phyloP scores from a whole-genome alignment of 495 filamentous ascomycete genomes.

The Neurospora cerealis region DNA sequence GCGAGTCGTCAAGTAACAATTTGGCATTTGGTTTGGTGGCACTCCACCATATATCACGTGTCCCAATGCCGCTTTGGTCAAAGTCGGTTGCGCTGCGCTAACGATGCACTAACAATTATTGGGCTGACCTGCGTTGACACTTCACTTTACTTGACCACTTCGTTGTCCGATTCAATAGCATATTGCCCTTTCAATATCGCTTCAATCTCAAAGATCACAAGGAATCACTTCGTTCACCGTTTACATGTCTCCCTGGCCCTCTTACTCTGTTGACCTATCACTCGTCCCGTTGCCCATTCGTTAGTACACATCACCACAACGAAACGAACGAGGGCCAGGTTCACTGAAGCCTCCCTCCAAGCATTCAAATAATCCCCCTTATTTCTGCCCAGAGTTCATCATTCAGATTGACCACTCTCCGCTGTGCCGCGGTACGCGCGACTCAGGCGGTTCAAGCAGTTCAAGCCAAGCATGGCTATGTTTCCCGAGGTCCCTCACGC shows the following conservation, averaged over 20 bases:
- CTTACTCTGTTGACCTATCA: not conserved
- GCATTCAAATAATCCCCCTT: not conserved
- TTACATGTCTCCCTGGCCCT: not conserved
- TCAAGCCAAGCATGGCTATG: not conserved
- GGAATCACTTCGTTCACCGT: not conserved
- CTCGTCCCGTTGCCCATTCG: not conserved
- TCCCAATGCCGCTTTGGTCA: not conserved
- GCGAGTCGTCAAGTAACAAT: not conserved
- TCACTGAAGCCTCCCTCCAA: not conserved
- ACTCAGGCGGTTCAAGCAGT: not conserved
- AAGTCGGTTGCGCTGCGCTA: not conserved
- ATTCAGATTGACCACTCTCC: not conserved
- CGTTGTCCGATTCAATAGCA: not conserved
- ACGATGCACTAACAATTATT: not conserved
- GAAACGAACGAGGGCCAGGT: not conserved
- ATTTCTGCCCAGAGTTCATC: not conserved
- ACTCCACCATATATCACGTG: not conserved
- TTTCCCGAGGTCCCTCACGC: not conserved
- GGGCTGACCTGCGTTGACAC: not conserved
- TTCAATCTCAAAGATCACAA: not conserved
- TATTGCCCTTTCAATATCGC: not conserved
- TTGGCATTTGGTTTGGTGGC: not conserved
- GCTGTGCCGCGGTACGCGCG: not conserved
- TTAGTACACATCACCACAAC: not conserved
- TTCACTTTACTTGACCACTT: not conserved